A percentile compares a stretch with the other conserved stretches of the same genome.
Conservation (phyloP, 2,329 filamentous ascomycete species). For the Cytospora schulzeri region DNA sequence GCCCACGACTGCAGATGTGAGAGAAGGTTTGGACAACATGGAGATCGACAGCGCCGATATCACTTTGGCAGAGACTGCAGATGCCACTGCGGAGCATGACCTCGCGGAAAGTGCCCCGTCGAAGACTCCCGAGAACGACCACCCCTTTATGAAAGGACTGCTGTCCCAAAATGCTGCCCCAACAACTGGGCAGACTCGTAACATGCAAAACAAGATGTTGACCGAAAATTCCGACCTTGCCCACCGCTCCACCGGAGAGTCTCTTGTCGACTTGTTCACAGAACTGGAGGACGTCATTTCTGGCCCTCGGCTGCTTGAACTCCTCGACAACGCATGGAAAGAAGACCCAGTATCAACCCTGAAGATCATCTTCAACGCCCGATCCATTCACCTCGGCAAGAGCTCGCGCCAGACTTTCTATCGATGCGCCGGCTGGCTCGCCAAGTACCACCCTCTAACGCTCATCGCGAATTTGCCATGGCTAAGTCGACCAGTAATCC, state of each 20-base stretch:
- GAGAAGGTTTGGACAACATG: constrained; percentile 17
- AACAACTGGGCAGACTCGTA: background rate
- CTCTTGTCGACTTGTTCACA: constrained; percentile 57
- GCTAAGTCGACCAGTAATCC: constrained; percentile 57
- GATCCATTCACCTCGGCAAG: constrained; percentile 65
- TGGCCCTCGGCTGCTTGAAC: constrained; percentile 39
- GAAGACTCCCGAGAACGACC: background rate
- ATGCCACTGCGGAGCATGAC: background rate
- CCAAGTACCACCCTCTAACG: constrained; percentile 55
- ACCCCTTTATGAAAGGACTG: constrained; percentile 42
- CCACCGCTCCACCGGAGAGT: constrained; percentile 46
- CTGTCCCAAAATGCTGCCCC: constrained; percentile 29
- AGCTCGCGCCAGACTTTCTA: constrained; percentile 54
- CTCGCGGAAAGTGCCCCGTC: background rate
- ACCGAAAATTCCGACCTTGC: constrained; percentile 56
- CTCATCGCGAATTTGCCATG: constrained; percentile 56
- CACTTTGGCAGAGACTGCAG: background rate
- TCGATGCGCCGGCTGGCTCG: constrained; percentile 58
- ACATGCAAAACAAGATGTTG: constrained; percentile 48
- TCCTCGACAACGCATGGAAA: constrained; percentile 53
- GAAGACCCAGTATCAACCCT: constrained; percentile 51
- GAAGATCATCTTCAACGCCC: constrained; percentile 61
- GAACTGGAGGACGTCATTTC: constrained; percentile 49
- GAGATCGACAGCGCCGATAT: background rate
- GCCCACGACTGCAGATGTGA: constrained; percentile 28